Evolutionary conservation across 306 rosid species (phyloP).

Genomic region (Medicago truncatula): DNA sequence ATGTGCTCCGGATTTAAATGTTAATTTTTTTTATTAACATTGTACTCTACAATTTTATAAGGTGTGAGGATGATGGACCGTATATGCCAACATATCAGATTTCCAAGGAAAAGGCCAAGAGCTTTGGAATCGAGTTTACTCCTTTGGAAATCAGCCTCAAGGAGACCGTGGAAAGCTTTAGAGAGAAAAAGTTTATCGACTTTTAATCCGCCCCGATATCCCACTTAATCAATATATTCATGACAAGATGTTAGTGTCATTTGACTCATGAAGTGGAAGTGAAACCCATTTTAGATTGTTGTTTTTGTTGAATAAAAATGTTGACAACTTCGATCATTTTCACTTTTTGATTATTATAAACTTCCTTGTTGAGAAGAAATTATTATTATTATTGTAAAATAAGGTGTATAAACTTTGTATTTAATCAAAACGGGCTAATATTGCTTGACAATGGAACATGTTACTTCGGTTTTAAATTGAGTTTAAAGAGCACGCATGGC

Average conservation of each 20-base stretch:
- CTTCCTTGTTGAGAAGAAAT: not conserved
- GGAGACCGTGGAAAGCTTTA: conserved; percentile 80
- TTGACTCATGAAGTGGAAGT: not conserved
- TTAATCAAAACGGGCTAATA: not conserved
- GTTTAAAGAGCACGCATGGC: no score
- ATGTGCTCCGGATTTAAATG: not conserved
- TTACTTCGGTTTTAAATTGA: not conserved
- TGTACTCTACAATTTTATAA: conserved; percentile 35
- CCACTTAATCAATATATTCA: not conserved
- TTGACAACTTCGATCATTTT: not conserved
- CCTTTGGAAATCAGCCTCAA: conserved; percentile 61
- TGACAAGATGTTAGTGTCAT: not conserved
- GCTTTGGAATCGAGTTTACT: conserved; percentile 72
- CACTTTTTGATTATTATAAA: not conserved
- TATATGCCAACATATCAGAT: conserved; percentile 53
- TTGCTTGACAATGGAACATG: not conserved
- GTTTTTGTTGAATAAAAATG: not conserved
- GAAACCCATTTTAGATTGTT: not conserved
- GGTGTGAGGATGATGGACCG: conserved; percentile 69
- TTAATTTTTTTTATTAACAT: not conserved
- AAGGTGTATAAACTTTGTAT: not conserved
- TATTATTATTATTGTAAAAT: not conserved
- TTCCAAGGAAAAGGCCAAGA: conserved; percentile 69
- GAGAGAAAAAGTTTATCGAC: conserved; percentile 56
- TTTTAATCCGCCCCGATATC: conserved; percentile 42